Base-by-base conservation (phyloP, 1,284 basidiomycete species). In the Cutaneotrichosporon dermatis region DNA sequence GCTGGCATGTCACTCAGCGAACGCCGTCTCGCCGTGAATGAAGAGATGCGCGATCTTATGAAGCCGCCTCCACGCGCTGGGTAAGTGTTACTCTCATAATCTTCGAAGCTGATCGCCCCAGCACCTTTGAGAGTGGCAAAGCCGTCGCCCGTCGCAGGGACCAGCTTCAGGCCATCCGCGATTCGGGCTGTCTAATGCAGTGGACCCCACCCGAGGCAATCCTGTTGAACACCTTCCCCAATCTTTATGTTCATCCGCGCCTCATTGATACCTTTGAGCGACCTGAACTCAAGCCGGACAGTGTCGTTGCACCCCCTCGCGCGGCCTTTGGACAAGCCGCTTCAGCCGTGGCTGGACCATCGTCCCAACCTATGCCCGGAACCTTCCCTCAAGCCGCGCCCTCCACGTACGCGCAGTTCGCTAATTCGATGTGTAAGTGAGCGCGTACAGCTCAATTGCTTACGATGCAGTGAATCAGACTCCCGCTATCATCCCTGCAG, bases 1-100 rank as follows among this genome's bases (percentile, higher is more conserved):
- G 25, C 52, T 4, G 15, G 33, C 8, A 62, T 62, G 61, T 40
- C 45, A 6, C 16, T 62, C 9, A 10, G 41, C 10, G 61, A 59
- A 10, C 50, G 51, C 4, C 46, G 49, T 35, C 15, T 41, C 6
- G 57, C 61, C 33, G 46, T 57, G 6, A 45, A 39, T 6, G 9
- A 10, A 1, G 61, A 62, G 51, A 48, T 55, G 16, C 33, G 40
- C 1, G 51, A 42, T 7, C 44, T 61, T 15, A 37, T n/a, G 8
- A 25, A 51, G 12, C 13, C 16, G 2, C 37, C 50, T 25, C 25
- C 25, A 6, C 6, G 4, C 13, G 1, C 10, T 25, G 8, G 4
- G 44, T 46, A 25, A 25, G 44, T 46, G 25, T 25, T 44, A 25
- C 15, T 25, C 39, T 12, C 39, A 40, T 9, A 12, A 2, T 40